Evolutionary conservation across 176 grass and related monocot genomes (phyloP).

Genomic region (Oryza nivara): DNA sequence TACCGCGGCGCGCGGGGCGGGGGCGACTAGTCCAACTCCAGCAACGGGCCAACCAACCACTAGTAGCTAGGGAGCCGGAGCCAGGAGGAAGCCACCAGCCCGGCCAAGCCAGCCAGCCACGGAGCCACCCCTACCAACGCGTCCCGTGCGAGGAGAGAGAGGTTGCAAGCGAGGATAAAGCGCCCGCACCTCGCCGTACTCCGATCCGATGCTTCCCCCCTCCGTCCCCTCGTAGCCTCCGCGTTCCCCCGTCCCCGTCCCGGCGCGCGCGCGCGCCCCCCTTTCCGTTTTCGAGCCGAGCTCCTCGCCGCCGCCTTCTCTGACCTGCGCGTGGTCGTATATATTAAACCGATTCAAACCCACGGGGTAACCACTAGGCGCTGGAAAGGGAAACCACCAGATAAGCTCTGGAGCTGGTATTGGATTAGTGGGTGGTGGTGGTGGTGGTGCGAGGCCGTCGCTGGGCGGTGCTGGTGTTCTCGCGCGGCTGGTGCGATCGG

Average conservation of each 20-base stretch:
- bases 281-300: conserved; percentile 19
- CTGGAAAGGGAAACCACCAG: neutral
- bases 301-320: conserved; percentile 31
- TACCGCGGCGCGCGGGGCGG: neutral
- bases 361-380: neutral
- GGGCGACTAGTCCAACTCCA: conserved; percentile 29
- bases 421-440: neutral
- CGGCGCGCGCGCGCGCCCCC: conserved; percentile 4
- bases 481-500: conserved; percentile 31
- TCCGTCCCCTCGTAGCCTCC: conserved; percentile 37
- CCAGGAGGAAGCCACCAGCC: neutral
- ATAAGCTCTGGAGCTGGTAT: neutral
- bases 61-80: neutral
- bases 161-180: conserved; percentile 42
- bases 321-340: conserved; percentile 28
- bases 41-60: conserved; percentile 35
- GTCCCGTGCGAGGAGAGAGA: conserved; percentile 20
- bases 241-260: no score
- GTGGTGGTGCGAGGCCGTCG: neutral
- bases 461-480: conserved; percentile 28
- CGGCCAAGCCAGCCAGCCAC: no score
- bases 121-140: conserved; percentile 26
- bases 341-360: conserved; percentile 23
- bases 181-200: conserved; percentile 8
- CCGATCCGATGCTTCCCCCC: conserved; percentile 30